Conservation (phyloP, 768 basidiomycete genomes). For the Polyporus arcularius region DNA sequence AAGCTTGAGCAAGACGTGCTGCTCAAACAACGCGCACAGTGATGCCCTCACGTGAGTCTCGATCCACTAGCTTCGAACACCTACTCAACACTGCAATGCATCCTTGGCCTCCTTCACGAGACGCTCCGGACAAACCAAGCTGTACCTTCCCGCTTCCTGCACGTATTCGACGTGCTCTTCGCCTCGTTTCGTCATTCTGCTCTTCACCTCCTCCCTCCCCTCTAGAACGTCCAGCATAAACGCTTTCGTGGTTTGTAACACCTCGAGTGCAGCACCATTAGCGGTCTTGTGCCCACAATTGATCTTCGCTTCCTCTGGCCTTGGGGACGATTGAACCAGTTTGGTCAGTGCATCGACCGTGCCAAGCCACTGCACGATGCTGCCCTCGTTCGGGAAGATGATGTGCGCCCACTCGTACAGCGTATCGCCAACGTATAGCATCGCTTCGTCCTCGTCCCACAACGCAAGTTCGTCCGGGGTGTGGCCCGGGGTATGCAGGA, state of each 20-base stretch:
- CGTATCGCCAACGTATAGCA: constrained; percentile 61
- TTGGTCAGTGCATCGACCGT: constrained; percentile 45
- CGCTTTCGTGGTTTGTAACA: constrained; percentile 40
- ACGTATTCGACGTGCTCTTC: constrained; percentile 46
- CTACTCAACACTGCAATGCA: neutral
- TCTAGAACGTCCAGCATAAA: constrained; percentile 52
- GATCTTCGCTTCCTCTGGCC: constrained; percentile 30
- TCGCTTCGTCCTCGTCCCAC: constrained; percentile 49
- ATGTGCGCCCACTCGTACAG: constrained; percentile 57
- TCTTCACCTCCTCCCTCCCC: constrained; percentile 39
- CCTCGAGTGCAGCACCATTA: constrained; percentile 45
- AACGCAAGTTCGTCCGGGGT: constrained; percentile 60
- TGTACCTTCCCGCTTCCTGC: constrained; percentile 44
- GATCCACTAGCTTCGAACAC: neutral
- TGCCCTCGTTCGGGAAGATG: constrained; percentile 56
- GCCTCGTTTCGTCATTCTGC: constrained; percentile 35
- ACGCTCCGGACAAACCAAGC: constrained; percentile 50
- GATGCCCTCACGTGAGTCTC: neutral
- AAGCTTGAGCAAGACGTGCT: constrained; percentile 65
- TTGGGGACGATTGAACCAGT: constrained; percentile 34
- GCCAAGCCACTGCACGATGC: constrained; percentile 50
- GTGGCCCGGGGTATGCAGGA: constrained; percentile 60
- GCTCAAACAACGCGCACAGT: constrained; percentile 31
- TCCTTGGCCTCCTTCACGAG: constrained; percentile 42
- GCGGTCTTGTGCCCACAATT: constrained; percentile 54